Conservation (phyloP, 1,139 yeast genomes). For the Pichia sorboxylosa region DNA sequence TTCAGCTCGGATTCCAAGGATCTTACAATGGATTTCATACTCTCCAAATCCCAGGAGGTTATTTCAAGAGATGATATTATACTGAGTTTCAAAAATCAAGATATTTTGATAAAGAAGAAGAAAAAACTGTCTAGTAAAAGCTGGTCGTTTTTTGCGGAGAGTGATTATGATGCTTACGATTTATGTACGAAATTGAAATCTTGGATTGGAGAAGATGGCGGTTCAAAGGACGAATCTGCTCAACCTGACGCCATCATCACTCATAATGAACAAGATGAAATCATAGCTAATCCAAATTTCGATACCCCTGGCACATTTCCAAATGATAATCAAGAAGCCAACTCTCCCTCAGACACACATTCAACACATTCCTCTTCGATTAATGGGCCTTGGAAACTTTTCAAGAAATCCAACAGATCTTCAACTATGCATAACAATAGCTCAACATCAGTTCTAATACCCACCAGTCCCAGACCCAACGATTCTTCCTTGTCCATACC, state of each 20-base stretch:
- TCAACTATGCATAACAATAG: neutral
- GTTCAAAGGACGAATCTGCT: conserved; percentile 3
- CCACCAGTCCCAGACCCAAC: conserved; percentile 7
- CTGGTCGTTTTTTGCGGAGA: conserved; percentile 71
- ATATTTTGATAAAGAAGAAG: conserved; percentile 16
- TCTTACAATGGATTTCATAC: conserved; percentile 13
- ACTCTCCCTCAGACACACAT: neutral
- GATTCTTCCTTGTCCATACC: conserved; percentile 8
- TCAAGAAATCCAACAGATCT: conserved; percentile 7
- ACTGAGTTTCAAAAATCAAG: conserved; percentile 16
- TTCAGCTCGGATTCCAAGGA: conserved; percentile 15
- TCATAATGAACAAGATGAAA: neutral
- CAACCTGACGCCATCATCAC: neutral
- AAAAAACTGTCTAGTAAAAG: conserved; percentile 21
- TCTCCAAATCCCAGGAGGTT: conserved; percentile 13
- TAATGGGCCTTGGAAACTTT: conserved; percentile 10
- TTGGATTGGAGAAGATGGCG: conserved; percentile 12
- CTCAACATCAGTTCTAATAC: conserved; percentile 1
- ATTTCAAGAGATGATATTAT: conserved; percentile 14
- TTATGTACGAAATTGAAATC: conserved; percentile 46
- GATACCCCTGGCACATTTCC: neutral
- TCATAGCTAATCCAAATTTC: neutral
- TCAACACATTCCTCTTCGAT: neutral
- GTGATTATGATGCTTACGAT: conserved; percentile 64
- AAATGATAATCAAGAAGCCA: neutral